phyloP scores from a whole-genome alignment of 2,329 filamentous ascomycete genomes.

The Sporothrix mexicana region DNA sequence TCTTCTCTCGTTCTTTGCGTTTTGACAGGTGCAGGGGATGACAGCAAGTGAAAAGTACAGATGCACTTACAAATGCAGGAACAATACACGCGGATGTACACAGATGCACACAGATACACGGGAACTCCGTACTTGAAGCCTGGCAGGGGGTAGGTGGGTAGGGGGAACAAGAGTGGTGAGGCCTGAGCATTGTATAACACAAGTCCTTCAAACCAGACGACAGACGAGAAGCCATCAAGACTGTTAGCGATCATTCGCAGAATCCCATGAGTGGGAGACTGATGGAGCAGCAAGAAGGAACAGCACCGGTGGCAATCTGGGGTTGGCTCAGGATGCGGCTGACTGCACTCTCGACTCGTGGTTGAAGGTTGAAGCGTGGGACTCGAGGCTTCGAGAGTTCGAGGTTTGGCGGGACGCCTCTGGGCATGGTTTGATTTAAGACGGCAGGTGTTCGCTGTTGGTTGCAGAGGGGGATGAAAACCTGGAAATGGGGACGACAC shows the following conservation, averaged over 20 bases:
- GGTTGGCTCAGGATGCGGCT: background rate
- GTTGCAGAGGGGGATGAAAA: background rate
- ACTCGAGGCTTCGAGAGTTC: no score
- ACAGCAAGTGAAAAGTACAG: no score
- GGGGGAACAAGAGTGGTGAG: no score
- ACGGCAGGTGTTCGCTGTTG: background rate
- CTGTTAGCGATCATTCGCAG: background rate
- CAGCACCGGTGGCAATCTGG: background rate
- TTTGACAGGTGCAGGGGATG: background rate
- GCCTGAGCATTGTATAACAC: background rate
- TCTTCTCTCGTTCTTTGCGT: background rate
- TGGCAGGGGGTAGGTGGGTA: no score
- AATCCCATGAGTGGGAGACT: background rate
- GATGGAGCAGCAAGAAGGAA: background rate
- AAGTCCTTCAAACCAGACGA: background rate
- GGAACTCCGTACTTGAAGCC: no score
- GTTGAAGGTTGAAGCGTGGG: no score
- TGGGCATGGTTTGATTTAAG: background rate
- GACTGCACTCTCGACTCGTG: no score
- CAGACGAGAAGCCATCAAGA: background rate
- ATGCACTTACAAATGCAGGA: no score
- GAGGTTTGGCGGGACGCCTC: no score
- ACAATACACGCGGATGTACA: no score
- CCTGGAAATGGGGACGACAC: background rate
- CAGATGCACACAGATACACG: no score